Percentiles rank a stretch among this genome's conserved stretches.
Conservation (phyloP, 805 yeast species). For the Kodamaea jinghongensis region DNA sequence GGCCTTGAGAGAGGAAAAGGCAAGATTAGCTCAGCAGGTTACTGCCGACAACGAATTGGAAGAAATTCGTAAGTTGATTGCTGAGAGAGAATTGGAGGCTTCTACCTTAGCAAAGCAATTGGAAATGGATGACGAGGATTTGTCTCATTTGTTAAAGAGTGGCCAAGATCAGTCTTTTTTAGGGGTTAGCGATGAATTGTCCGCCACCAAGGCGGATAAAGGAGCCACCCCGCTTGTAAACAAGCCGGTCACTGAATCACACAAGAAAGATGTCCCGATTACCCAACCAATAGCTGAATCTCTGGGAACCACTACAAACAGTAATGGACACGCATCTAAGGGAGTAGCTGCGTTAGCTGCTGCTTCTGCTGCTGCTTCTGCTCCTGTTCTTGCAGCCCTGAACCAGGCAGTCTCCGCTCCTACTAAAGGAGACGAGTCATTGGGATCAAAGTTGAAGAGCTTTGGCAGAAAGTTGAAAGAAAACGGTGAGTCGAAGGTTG, state of each 20-base stretch:
- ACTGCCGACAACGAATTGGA: slow-evolving; percentile 20
- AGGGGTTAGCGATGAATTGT: slow-evolving; percentile 25
- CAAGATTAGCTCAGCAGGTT: slow-evolving; percentile 24
- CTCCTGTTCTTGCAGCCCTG: slow-evolving; percentile 18
- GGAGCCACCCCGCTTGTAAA: slow-evolving; percentile 14
- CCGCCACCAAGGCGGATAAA: slow-evolving; percentile 14
- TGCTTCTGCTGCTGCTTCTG: slow-evolving; percentile 18
- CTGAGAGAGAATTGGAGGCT: slow-evolving; percentile 33
- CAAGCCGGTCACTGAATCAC: slow-evolving; percentile 2
- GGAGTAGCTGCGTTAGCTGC: slow-evolving; percentile 10
- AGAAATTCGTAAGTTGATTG: slow-evolving; percentile 29
- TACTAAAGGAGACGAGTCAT: slow-evolving; percentile 7
- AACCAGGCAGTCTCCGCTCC: slow-evolving; percentile 20
- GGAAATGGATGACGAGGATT: slow-evolving; percentile 31
- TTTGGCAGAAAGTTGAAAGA: slow-evolving; percentile 14
- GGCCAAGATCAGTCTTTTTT: slow-evolving; percentile 21
- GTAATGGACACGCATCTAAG: slow-evolving; percentile 7
- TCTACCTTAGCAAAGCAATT: slow-evolving; percentile 30
- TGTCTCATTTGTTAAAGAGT: slow-evolving; percentile 12
- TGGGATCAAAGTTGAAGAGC: slow-evolving; percentile 14
- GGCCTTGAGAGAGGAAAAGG: slow-evolving; percentile 39
- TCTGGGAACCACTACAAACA: too few species aligned
- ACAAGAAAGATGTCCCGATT: slow-evolving; percentile 9
- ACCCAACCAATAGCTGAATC: not conserved
- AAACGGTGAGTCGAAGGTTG: slow-evolving; percentile 8